A percentile compares a stretch with the other conserved stretches of the same genome.
Evolutionary conservation across 2,329 filamentous ascomycete genomes (phyloP).

Genomic region (Ambrosiella beaveri): DNA sequence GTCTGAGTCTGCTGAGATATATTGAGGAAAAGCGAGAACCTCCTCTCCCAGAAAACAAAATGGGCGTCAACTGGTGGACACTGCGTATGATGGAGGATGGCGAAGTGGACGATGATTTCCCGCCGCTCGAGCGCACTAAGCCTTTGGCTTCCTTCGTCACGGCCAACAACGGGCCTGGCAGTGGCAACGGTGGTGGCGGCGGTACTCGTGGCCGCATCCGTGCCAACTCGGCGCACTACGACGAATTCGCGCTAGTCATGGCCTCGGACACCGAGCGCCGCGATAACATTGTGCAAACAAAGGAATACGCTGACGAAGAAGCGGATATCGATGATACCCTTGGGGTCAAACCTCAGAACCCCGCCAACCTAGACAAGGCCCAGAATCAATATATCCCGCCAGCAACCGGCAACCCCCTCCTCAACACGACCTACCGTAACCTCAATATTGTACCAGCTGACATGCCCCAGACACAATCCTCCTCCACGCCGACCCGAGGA

Average conservation of each 20-base stretch:
- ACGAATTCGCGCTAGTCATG: slow-evolving; percentile 66
- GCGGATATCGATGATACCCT: slow-evolving; percentile 17
- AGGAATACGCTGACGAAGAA: slow-evolving; percentile 42
- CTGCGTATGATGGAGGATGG: slow-evolving; percentile 72
- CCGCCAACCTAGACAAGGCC: slow-evolving; percentile 25
- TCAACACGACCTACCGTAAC: slow-evolving; percentile 41
- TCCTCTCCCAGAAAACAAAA: slow-evolving; percentile 42
- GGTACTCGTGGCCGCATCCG: slow-evolving; percentile 23
- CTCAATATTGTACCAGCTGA: slow-evolving; percentile 36
- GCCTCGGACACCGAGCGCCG: slow-evolving; percentile 50
- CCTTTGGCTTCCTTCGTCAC: slow-evolving; percentile 65
- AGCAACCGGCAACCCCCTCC: slow-evolving; percentile 33
- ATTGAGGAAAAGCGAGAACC: slow-evolving; percentile 60
- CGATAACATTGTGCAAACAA: slow-evolving; percentile 52
- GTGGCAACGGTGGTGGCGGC: slow-evolving; percentile 27
- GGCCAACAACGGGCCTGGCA: slow-evolving; percentile 50
- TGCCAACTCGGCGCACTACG: slow-evolving; percentile 59
- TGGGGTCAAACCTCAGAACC: slow-evolving; percentile 17
- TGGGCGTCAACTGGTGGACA: slow-evolving; percentile 69
- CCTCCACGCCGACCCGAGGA: slow-evolving; percentile 34
- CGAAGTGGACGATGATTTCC: slow-evolving; percentile 73
- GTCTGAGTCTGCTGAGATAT: slow-evolving; percentile 61
- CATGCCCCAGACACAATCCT: slow-evolving; percentile 30
- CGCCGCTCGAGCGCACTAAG: slow-evolving; percentile 56
- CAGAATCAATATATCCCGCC: slow-evolving; percentile 13